Evolutionary conservation across 1,284 basidiomycete genomes (phyloP).

Genomic region (Chiua sp.): DNA sequence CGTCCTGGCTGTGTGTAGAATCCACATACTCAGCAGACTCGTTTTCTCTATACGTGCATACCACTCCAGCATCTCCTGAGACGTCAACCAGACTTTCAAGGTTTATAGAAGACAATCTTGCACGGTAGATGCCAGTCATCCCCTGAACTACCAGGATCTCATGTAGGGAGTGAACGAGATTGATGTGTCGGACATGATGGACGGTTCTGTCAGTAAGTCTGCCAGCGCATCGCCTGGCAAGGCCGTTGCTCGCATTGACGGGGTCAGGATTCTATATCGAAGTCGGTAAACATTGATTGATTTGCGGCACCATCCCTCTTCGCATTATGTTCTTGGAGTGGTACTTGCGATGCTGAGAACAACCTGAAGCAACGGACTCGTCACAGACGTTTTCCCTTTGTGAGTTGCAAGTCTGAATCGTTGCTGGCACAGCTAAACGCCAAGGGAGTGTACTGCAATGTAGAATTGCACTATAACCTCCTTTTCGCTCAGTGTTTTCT

Average conservation of each 20-base stretch:
- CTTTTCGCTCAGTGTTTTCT: too few relatives aligned
- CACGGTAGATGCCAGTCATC: slow-evolving; percentile 65
- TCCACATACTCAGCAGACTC: too few relatives aligned
- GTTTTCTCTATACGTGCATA: slow-evolving; percentile 74
- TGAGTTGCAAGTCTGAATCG: background rate
- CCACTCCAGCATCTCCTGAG: slow-evolving; percentile 61
- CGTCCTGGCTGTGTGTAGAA: too few relatives aligned
- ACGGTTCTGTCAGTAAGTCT: slow-evolving; percentile 58
- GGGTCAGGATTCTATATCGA: slow-evolving; percentile 25
- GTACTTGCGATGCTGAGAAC: slow-evolving; percentile 4
- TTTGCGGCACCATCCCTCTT: too few relatives aligned
- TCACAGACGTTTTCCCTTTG: slow-evolving; percentile 7
- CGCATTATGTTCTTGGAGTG: background rate
- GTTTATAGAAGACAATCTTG: slow-evolving; percentile 56
- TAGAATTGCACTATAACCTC: too few relatives aligned
- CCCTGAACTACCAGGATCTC: slow-evolving; percentile 64
- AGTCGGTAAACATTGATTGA: background rate
- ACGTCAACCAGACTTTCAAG: slow-evolving; percentile 56
- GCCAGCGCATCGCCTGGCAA: slow-evolving; percentile 72
- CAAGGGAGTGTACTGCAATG: too few relatives aligned
- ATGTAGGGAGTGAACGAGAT: slow-evolving; percentile 52
- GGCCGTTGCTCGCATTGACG: slow-evolving; percentile 44
- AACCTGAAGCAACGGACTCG: slow-evolving; percentile 10
- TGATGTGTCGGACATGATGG: slow-evolving; percentile 70
- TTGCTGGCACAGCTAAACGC: too few relatives aligned